Evolutionary conservation across 257 asterid genomes (phyloP).

Genomic region (Nicotiana noctiflora): DNA sequence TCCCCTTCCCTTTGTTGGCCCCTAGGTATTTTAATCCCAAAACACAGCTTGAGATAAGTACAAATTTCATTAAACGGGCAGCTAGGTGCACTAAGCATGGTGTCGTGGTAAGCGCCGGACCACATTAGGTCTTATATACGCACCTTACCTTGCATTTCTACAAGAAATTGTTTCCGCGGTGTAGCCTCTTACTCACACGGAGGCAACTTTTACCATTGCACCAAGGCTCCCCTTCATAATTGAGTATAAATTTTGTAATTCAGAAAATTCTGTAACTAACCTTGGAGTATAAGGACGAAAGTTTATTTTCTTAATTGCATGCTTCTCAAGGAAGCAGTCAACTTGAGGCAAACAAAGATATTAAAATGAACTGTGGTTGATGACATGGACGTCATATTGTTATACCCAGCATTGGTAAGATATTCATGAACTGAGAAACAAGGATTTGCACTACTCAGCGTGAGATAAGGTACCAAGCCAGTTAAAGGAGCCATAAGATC

Average conservation of each 20-base stretch:
- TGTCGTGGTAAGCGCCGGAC: no score
- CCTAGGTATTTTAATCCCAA: background rate
- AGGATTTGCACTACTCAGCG: background rate
- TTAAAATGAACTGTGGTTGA: background rate
- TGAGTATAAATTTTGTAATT: background rate
- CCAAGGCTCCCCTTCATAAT: no score
- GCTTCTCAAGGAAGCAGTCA: background rate
- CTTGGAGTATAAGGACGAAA: background rate
- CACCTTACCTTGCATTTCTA: no score
- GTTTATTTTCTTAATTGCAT: background rate
- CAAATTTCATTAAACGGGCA: background rate
- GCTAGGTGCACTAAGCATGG: no score
- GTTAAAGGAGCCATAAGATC: background rate
- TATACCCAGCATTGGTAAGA: background rate
- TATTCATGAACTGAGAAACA: background rate
- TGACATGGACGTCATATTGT: background rate
- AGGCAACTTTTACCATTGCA: no score
- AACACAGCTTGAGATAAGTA: background rate
- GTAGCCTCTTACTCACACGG: no score
- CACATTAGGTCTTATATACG: no score
- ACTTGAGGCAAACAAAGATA: background rate
- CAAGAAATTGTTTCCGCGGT: no score
- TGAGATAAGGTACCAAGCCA: background rate
- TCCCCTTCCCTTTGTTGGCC: background rate
- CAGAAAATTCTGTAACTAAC: background rate